Conservation (phyloP, 345 rosid species). For the Ailanthus altissimus region DNA sequence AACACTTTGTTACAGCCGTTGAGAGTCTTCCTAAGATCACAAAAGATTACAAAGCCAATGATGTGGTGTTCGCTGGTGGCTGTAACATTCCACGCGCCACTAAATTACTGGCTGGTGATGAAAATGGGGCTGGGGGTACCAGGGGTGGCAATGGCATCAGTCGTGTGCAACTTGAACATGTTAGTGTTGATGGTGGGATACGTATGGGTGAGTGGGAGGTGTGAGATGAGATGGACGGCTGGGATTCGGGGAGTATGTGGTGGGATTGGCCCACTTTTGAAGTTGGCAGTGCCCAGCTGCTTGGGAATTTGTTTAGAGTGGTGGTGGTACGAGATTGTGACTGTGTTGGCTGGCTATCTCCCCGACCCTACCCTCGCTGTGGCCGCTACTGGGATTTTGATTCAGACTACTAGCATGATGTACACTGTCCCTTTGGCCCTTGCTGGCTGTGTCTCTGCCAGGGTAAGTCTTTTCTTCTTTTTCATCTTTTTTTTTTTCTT, state of each 20-base stretch:
- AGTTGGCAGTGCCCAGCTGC: constrained; percentile 92
- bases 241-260: constrained; percentile 47
- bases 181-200: constrained; percentile 75
- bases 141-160: constrained; percentile 95
- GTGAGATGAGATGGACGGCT: constrained; percentile 53
- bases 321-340: constrained; percentile 99
- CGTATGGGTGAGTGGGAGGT: constrained; percentile 62
- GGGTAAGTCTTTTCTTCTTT: constrained; percentile 47
- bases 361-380: constrained; percentile 80
- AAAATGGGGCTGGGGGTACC: constrained; percentile 68
- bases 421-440: constrained; percentile 98
- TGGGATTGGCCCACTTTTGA: constrained; percentile 75
- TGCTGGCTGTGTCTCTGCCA: constrained; percentile 97
- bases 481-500: not conserved
- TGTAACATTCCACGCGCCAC: constrained; percentile 76
- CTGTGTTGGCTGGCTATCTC: constrained; percentile 81
- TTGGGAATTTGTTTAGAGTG: constrained; percentile 95
- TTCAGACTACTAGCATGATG: constrained; percentile 98
- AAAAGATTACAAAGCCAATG: constrained; percentile 85
- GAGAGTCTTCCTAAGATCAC: constrained; percentile 86
- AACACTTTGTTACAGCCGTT: constrained; percentile 87
- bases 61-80: constrained; percentile 92
- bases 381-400: constrained; percentile 92
- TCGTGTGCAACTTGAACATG: constrained; percentile 85
- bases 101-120: constrained; percentile 68